Base-by-base conservation (phyloP, 1,284 basidiomycete genomes). In the Cerrena zonata region DNA sequence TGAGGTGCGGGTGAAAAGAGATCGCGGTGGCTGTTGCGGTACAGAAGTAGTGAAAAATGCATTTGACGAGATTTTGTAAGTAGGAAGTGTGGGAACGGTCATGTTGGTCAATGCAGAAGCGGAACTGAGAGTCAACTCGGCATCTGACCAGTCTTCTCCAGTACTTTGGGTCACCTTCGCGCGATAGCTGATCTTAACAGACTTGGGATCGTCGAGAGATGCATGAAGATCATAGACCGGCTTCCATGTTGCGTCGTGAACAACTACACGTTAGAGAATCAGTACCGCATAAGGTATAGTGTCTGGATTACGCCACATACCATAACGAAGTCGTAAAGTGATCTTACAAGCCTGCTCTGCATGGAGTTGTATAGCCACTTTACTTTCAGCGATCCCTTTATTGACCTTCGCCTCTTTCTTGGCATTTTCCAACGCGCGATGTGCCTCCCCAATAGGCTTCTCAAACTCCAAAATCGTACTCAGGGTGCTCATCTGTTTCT, bases 201-300 rank as follows among this genome's bases (percentile, higher is more conserved):
- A 64, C 2, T 70, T 58, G 0, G 72, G 68, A 19, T 69, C 69
- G 12, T 60, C 61, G 0, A 75, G 76, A 0, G 69, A 72, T 0
- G 78, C 78, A 49, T 79, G 74, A 0, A 84, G 68, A 48, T 84
- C 80, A 59, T 84, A 84, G 2, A 70, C 70, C 1, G 80, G 75
- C 18, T 63, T 59, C 81, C 81, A 84, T 18, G 59, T 60, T 0
- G 75, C 77, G 39, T 73, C 64, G 43, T 58, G 64, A 12, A 83
- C 80, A 49, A 80, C 81, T 82, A 55, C 2, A 45, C 7, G 24
- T 5, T 34, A 15, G 19, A 26, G 23, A 7, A 27, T 47, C 11
- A 27, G 42, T 30, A 43, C 19, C 46, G 39, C 19, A 24, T 45
- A 47, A 18, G 21, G 22, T 42, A 22, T 4, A 30, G 51, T 42